Evolutionary conservation across 2,329 filamentous ascomycete species (phyloP), one percentile per base, ranked within the genome.

Genomic region (Fusarium sp.): DNA sequence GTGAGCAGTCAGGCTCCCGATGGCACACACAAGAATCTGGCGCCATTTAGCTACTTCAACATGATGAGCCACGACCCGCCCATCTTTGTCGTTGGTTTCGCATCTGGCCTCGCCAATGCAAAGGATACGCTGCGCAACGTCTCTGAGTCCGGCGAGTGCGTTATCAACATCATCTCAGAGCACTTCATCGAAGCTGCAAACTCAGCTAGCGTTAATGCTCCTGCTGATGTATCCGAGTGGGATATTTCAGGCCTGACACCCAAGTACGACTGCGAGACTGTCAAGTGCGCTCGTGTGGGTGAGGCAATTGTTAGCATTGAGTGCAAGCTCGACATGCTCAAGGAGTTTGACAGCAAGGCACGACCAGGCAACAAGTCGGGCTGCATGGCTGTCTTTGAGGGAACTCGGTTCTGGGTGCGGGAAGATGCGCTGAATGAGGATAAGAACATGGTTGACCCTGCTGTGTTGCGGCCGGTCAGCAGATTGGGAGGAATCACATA

Each of bases 401-500:
- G 93, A 1, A 90, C 92, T 33, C 85, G 91, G 28, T 97, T 98
- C 77, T 98, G 94, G 93, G 93, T 90, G 3, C 83, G 94, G 54
- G 93, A 97, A 77, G 95, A 98, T 80, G 94, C 94, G 4, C 83
- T 97, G 64, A 93, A 97, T 73, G 88, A 92, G 76, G 90, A 93
- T 11, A 86, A 84, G 75, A 93, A 89, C 70, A 74, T 93, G 41
- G 84, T 98, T 59, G 92, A 97, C 78, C 88, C 93, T 13, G 86
- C 90, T 81, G 85, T 97, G 11, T 80, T 98, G 57, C 88, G 88
- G 66, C 93, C 95, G 0, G 85, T 97, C 18, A 89, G 88, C 68
- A 88, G 95, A 37, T 75, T 98, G 24, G 95, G 95, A 26, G 95
- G 95, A 3, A 97, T 98, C 73, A 91, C 91, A 1, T 98, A 97